Conservation (phyloP, 768 basidiomycete species). For the Podaxis sp. region DNA sequence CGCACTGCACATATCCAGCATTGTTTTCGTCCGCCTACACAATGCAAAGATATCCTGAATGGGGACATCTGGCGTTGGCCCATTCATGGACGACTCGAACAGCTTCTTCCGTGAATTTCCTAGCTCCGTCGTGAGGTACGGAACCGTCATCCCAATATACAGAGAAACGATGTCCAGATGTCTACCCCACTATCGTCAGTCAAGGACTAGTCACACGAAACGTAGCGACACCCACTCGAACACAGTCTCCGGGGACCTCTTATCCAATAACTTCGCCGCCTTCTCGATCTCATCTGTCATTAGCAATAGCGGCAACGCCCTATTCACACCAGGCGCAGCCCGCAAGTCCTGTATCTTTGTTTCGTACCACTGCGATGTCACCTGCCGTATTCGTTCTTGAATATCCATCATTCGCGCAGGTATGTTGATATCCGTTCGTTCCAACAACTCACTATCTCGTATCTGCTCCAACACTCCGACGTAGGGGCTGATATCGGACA, state of each 20-base stretch:
- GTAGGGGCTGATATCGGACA: constrained; percentile 63
- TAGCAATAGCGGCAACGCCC: constrained; percentile 75
- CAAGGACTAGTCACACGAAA: constrained; percentile 8
- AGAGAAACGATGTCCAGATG: constrained; percentile 76
- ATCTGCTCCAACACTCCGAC: constrained; percentile 71
- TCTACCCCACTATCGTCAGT: constrained; percentile 31
- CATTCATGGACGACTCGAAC: constrained; percentile 82
- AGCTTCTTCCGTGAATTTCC: constrained; percentile 70
- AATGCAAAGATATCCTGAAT: constrained; percentile 90
- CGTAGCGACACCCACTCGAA: constrained; percentile 56
- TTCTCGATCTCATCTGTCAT: constrained; percentile 93
- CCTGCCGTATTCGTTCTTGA: constrained; percentile 58
- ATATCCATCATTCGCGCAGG: constrained; percentile 66
- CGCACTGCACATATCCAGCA: constrained; percentile 78
- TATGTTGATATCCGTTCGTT: constrained; percentile 73
- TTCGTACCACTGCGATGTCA: constrained; percentile 63
- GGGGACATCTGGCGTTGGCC: constrained; percentile 82
- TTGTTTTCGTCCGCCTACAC: constrained; percentile 73
- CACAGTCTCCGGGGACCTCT: constrained; percentile 82
- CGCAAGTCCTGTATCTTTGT: constrained; percentile 63
- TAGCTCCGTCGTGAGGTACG: constrained; percentile 65
- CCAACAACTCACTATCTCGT: constrained; percentile 66
- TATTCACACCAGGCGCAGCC: constrained; percentile 72
- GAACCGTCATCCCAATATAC: constrained; percentile 66
- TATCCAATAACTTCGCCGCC: constrained; percentile 76